Conservation (phyloP, 495 filamentous ascomycete species). For the Umbilicaria muhlenbergii region DNA sequence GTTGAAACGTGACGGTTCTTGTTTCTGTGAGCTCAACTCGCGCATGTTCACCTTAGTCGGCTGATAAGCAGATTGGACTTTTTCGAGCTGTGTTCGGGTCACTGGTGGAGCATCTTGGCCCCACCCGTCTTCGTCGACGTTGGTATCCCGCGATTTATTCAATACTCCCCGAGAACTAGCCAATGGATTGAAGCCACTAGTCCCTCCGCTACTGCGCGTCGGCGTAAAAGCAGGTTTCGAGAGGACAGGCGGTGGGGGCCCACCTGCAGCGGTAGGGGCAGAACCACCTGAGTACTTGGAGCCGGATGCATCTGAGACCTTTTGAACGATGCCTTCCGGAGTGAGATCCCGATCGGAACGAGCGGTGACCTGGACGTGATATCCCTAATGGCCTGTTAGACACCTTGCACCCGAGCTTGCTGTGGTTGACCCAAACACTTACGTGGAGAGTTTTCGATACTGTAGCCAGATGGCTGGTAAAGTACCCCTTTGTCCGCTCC, state of each 20-base stretch:
- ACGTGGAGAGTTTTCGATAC: constrained; percentile 83
- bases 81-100: constrained; percentile 76
- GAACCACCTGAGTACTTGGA: constrained; percentile 67
- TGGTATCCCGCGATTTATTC: constrained; percentile 25
- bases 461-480: constrained; percentile 79
- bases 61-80: constrained; percentile 81
- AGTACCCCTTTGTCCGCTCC: constrained; percentile 94
- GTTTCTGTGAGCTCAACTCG: constrained; percentile 53
- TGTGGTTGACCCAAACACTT: constrained; percentile 13
- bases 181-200: constrained; percentile 46
- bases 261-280: constrained; percentile 26
- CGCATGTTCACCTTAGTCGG: constrained; percentile 87
- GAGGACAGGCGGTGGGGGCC: constrained; percentile 52
- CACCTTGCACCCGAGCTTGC: not conserved
- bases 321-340: constrained; percentile 76
- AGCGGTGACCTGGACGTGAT: constrained; percentile 93
- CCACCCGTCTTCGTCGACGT: constrained; percentile 71
- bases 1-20: constrained; percentile 40
- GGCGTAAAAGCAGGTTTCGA: constrained; percentile 85
- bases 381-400: constrained; percentile 39
- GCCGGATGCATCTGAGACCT: constrained; percentile 91
- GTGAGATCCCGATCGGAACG: constrained; percentile 78
- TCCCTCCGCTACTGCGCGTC: constrained; percentile 47
- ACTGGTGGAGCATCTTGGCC: constrained; percentile 85
- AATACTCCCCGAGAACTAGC: constrained; percentile 32